phyloP scores from a whole-genome alignment of 371 early-diverging fungal species.

The Rhizomucor pusillus region DNA sequence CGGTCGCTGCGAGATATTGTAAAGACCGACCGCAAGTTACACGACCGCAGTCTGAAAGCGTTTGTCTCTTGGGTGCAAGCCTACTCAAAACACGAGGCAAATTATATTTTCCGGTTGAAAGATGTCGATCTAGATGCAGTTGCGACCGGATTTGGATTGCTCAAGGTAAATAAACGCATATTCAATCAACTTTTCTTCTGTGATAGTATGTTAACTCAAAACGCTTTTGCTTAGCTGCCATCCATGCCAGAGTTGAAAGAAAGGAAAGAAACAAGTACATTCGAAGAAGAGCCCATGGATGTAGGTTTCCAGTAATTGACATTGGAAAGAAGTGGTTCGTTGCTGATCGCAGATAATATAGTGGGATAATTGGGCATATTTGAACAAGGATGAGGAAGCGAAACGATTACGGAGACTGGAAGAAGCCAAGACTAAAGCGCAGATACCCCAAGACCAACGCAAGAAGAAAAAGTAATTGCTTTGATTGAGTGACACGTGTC shows the following conservation, averaged over 20 bases:
- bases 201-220: no score
- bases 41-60: constrained; percentile 76
- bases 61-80: constrained; percentile 89
- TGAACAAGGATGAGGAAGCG: constrained; percentile 75
- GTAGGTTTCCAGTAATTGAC: constrained; percentile 27
- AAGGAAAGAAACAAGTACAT: constrained; percentile 41
- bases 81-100: constrained; percentile 92
- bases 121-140: constrained; percentile 74
- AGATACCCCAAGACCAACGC: constrained; percentile 19
- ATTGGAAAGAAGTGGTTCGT: neutral
- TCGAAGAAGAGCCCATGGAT: constrained; percentile 45
- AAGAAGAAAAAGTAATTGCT: constrained; percentile 19
- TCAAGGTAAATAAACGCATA: constrained; percentile 35
- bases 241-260: constrained; percentile 91
- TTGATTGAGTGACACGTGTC: neutral
- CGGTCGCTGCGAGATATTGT: constrained; percentile 50
- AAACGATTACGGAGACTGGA: constrained; percentile 63
- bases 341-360: constrained; percentile 6
- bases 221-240: constrained; percentile 60
- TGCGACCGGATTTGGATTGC: constrained; percentile 76
- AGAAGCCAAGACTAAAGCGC: constrained; percentile 25
- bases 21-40: constrained; percentile 69
- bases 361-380: constrained; percentile 61
- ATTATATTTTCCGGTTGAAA: constrained; percentile 86
- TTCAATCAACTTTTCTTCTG: neutral